Conservation (phyloP, 1,284 basidiomycete genomes). For the Earliella scabrosa region DNA sequence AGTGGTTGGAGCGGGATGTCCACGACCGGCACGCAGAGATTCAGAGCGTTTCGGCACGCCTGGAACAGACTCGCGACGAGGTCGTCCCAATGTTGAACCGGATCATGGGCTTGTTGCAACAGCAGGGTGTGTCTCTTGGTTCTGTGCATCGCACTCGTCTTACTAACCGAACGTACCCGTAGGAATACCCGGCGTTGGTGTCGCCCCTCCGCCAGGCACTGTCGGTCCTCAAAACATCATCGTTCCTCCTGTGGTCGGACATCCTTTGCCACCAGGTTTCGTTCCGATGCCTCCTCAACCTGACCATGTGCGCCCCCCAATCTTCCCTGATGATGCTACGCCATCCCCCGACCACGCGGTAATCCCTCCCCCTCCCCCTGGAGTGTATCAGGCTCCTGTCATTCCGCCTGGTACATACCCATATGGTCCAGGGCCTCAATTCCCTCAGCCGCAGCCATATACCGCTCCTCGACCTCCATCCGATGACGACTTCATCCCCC, state of each 20-base stretch:
- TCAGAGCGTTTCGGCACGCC: conserved; percentile 61
- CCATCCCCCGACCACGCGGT: conserved; percentile 16
- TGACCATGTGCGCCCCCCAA: neutral
- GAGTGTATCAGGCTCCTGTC: conserved; percentile 13
- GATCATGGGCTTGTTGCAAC: conserved; percentile 30
- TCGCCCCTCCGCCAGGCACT: neutral
- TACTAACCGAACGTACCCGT: neutral
- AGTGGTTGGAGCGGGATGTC: conserved; percentile 77
- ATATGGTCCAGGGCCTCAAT: neutral
- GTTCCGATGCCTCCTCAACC: conserved; percentile 2
- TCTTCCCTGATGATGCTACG: conserved; percentile 11
- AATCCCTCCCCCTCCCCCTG: conserved; percentile 26
- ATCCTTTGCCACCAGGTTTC: conserved; percentile 1
- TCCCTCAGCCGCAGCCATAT: neutral
- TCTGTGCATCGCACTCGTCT: neutral
- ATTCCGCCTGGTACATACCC: conserved; percentile 18
- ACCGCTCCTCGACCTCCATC: neutral
- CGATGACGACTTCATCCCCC: conserved; percentile 20
- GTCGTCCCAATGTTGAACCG: conserved; percentile 43
- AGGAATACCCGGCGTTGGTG: neutral
- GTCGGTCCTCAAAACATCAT: conserved; percentile 13
- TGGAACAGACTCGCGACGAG: conserved; percentile 59
- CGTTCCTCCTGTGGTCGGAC: conserved; percentile 24
- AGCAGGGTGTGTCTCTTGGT: conserved; percentile 9
- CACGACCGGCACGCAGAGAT: conserved; percentile 74